Evolutionary conservation across 148 eudicot genomes (phyloP).

Genomic region (Dianthus caryophyllus): DNA sequence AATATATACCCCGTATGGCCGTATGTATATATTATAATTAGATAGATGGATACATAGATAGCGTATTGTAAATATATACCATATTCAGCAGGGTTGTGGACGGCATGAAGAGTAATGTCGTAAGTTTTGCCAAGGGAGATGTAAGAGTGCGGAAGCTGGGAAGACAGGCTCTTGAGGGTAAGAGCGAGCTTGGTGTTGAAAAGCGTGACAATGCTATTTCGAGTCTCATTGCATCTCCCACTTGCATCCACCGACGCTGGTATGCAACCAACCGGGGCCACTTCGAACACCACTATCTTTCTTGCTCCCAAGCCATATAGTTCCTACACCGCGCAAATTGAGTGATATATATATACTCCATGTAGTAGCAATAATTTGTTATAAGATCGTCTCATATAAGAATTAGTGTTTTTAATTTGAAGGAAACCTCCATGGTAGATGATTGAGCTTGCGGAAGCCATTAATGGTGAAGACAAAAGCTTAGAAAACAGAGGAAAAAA

Average conservation of each 20-base stretch:
- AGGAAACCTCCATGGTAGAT: too few relatives aligned
- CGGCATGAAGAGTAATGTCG: conserved; percentile 36
- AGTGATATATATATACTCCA: too few relatives aligned
- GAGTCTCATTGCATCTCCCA: conserved; percentile 24
- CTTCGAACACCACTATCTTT: conserved; percentile 41
- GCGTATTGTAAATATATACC: too few relatives aligned
- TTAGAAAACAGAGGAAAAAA: too few relatives aligned
- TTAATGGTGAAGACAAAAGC: too few relatives aligned
- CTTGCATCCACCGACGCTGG: conserved; percentile 22
- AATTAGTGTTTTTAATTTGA: too few relatives aligned
- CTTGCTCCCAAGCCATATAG: conserved; percentile 43
- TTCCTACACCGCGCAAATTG: conserved; percentile 18
- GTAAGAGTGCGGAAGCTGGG: conserved; percentile 31
- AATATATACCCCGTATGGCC: too few relatives aligned
- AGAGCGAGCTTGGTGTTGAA: conserved; percentile 37
- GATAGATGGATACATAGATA: too few relatives aligned
- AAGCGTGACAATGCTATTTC: conserved; percentile 23
- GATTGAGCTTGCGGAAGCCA: too few relatives aligned
- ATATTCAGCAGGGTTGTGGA: conserved; percentile 35
- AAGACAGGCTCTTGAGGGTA: conserved; percentile 30
- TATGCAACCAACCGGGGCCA: conserved; percentile 54
- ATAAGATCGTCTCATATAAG: too few relatives aligned
- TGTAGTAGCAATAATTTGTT: too few relatives aligned
- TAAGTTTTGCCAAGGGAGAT: conserved; percentile 38
- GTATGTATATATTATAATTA: background rate